A percentile compares a stretch with the other conserved stretches of the same genome.
Conservation (phyloP, 179 eudicot genomes). For the Patellifolia procumbens region DNA sequence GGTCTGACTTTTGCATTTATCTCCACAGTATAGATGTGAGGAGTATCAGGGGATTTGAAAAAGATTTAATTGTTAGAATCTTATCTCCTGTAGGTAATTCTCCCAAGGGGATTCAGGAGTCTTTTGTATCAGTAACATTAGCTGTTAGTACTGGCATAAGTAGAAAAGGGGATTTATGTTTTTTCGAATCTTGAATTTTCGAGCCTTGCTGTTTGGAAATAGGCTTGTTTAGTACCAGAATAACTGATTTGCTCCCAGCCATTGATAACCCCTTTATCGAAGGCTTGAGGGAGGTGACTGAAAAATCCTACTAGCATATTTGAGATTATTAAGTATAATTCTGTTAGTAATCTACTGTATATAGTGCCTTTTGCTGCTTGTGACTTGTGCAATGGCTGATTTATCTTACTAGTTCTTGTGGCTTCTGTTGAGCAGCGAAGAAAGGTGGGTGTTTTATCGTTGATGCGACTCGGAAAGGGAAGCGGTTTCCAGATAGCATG, state of each 20-base stretch:
- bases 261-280: background rate
- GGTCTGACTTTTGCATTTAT: no score
- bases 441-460: constrained; percentile 88
- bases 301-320: background rate
- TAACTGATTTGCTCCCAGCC: background rate
- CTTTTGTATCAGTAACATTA: background rate
- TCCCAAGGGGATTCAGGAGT: background rate
- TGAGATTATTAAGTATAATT: background rate
- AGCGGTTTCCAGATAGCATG: constrained; percentile 99
- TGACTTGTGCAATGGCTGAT: background rate
- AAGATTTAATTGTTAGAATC: background rate
- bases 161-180: background rate
- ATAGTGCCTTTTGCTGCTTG: background rate
- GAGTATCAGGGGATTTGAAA: no score
- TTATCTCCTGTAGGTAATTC: background rate
- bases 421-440: constrained; percentile 60
- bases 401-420: background rate
- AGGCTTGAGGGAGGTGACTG: background rate
- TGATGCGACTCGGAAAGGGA: constrained; percentile 97
- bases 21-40: no score
- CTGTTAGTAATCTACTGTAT: background rate
- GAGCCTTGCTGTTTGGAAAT: background rate
- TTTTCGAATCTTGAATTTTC: background rate
- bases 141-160: background rate
- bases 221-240: background rate